These are phyloP conservation scores for Colletotrichum costaricense DNA, from an alignment of 2,329 filamentous ascomycete genomes.

Conservation along the genomic window DNA sequence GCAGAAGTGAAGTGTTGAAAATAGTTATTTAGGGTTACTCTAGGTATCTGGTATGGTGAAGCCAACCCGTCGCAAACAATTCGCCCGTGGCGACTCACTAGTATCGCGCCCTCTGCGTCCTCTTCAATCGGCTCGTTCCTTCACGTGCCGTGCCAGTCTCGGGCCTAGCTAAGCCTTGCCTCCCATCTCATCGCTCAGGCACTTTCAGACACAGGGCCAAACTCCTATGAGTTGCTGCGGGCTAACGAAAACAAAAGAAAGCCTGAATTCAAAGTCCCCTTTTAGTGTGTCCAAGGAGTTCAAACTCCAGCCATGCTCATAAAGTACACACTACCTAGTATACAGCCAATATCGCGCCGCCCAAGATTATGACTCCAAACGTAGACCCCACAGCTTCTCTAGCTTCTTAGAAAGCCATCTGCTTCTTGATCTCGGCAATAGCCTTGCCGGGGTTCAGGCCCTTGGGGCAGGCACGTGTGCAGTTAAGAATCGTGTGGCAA, in stretches of 20 bases:
- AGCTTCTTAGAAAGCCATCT: constrained; percentile 73
- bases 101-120: not conserved
- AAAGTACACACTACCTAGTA: constrained; percentile 36
- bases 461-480: constrained; percentile 97
- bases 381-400: constrained; percentile 1
- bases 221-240: constrained; percentile 16
- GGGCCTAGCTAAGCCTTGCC: not conserved
- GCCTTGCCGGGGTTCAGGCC: constrained; percentile 95
- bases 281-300: constrained; percentile 35
- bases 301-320: constrained; percentile 28
- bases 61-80: constrained; percentile 4
- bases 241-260: constrained; percentile 33
- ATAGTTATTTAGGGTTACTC: constrained; percentile 19
- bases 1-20: not conserved
- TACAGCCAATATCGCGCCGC: constrained; percentile 36
- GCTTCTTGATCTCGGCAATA: constrained; percentile 99
- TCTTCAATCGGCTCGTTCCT: not conserved
- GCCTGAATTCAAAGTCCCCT: constrained; percentile 34
- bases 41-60: constrained; percentile 22
- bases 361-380: constrained; percentile 35
- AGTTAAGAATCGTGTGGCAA: constrained; percentile 99
- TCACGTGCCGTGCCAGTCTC: not conserved
- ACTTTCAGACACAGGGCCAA: constrained; percentile 10
- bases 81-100: constrained; percentile 7
- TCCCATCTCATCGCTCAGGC: not conserved